Base-by-base conservation (phyloP, 768 basidiomycete species). In the Hypholoma sublateritium region DNA sequence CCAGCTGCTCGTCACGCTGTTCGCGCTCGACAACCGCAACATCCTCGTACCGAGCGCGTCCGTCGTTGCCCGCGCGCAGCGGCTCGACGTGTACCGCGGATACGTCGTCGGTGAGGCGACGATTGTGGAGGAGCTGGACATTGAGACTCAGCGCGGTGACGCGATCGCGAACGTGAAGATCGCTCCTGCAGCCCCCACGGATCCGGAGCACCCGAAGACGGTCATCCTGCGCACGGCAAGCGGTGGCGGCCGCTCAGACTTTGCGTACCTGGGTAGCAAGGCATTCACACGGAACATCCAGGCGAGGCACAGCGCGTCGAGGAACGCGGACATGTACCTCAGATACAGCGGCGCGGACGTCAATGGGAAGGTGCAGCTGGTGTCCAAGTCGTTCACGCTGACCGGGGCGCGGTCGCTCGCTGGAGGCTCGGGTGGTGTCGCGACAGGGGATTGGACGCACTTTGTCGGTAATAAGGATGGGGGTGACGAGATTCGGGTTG, bases 71-170 rank as follows among this genome's bases (percentile, higher is more conserved):
- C 67, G 74, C 35, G 59, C 69, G 13, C 59, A 79, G 57, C 57
- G 65, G n/a, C 68, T 84, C 28, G 80, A 83, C 62, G 69, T 82
- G 3, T 76, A 67, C 61, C 70, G 78, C 41, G 86, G 84, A 21
- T 86, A 81, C 79, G 77, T 86, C 48, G 82, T 83, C n/a, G 84
- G 86, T 22, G 81, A 82, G 50, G 76, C 77, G 41, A 67, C 79
- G n/a, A 69, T 82, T 60, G 71, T 74, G 17, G 69, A 77, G 28
- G 67, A 66, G 54, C 74, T 79, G 3, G 61, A 65, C 17, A 69
- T 86, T 59, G 69, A 62, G 13, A 84, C 81, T 1, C 80, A 82
- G 70, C 74, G 77, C 22, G 81, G 83, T 14, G 74, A 79, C 58
- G 82, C 80, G 14, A 67, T 77, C 35, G 64, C 77, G 39, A 80